A percentile compares a stretch with the other conserved stretches of the same genome.
phyloP scores from a whole-genome alignment of 2,329 filamentous ascomycete species.

The Pseudogymnoascus sp. region DNA sequence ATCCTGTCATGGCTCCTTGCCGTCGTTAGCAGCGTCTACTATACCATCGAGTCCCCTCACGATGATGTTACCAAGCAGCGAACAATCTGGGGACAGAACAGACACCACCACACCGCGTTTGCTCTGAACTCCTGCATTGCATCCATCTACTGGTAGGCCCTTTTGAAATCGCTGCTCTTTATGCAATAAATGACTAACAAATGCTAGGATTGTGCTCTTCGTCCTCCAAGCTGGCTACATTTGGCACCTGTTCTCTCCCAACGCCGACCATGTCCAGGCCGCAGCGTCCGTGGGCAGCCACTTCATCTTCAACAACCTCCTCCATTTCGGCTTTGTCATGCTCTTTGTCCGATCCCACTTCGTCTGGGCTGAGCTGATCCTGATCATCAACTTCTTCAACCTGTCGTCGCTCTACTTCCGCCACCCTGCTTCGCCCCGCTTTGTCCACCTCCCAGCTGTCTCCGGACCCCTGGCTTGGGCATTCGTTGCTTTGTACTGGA shows the following conservation, averaged over 20 bases:
- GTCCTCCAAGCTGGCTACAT: constrained; percentile 70
- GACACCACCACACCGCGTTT: constrained; percentile 61
- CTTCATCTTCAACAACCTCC: constrained; percentile 78
- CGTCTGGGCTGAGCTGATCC: constrained; percentile 64
- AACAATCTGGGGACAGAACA: constrained; percentile 70
- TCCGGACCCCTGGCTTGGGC: constrained; percentile 79
- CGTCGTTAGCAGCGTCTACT: constrained; percentile 65
- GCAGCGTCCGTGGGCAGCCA: constrained; percentile 73
- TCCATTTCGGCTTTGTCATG: constrained; percentile 74
- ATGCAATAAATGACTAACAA: not conserved
- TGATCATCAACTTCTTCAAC: constrained; percentile 77
- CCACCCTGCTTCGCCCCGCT: constrained; percentile 60
- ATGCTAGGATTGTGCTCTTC: constrained; percentile 59
- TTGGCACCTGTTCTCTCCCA: constrained; percentile 64
- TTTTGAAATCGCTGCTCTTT: not conserved
- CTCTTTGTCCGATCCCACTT: constrained; percentile 73
- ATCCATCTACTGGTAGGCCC: constrained; percentile 65
- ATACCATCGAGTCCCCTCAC: constrained; percentile 55
- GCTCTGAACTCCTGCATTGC: constrained; percentile 58
- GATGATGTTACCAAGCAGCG: constrained; percentile 52
- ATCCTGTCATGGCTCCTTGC: constrained; percentile 67
- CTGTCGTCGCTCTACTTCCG: constrained; percentile 72
- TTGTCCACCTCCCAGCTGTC: constrained; percentile 69
- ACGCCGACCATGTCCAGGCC: constrained; percentile 53
- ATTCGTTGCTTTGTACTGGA: constrained; percentile 81